phyloP scores from a whole-genome alignment of 23 red algal species.

The Chondrus crispus region DNA sequence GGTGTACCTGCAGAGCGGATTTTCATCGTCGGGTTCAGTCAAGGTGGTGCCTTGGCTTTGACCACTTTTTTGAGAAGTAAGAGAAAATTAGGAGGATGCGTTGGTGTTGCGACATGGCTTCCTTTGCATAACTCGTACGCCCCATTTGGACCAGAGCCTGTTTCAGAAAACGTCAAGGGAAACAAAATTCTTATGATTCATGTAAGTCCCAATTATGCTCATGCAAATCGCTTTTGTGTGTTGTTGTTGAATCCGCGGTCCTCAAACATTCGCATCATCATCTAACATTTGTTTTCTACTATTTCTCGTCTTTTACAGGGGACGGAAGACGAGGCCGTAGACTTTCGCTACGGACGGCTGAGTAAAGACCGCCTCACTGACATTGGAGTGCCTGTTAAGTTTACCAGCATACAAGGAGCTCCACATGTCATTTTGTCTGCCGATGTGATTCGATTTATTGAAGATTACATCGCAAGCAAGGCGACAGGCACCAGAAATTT shows the following conservation, averaged over 20 bases:
- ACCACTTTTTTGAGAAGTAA: constrained; percentile 35
- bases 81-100: background rate
- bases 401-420: constrained; percentile 20
- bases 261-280: too few species aligned
- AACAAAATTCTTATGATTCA: background rate
- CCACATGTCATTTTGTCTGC: constrained; percentile 21
- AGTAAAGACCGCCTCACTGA: background rate
- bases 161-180: background rate
- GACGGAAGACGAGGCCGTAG: constrained; percentile 30
- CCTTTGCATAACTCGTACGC: background rate
- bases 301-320: background rate
- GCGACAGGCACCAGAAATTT: constrained; percentile 43
- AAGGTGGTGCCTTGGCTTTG: constrained; percentile 49
- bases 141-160: background rate
- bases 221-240: background rate
- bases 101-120: constrained; percentile 63
- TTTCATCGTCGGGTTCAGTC: constrained; percentile 59
- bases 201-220: background rate
- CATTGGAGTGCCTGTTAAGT: constrained; percentile 25
- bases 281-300: background rate
- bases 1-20: constrained; percentile 33
- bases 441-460: constrained; percentile 12
- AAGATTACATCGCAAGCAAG: constrained; percentile 12
- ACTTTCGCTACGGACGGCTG: background rate
- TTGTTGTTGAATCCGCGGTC: background rate